Base-by-base conservation (phyloP, 306 rosid genomes). In the Urtica urens region DNA sequence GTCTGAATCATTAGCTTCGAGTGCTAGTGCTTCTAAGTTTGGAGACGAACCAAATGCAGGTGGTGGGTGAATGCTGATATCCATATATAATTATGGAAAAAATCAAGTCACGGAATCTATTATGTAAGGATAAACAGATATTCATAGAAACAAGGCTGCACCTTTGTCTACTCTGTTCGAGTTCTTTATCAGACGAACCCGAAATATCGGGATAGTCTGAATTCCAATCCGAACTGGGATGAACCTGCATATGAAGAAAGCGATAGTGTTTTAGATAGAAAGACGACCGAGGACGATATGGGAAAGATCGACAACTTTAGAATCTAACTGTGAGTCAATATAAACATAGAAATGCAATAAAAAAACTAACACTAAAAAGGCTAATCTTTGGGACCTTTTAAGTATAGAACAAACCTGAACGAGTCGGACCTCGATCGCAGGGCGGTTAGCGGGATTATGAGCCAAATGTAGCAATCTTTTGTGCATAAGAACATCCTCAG, bases 1-100 rank as follows among this genome's bases (percentile, higher is more conserved):
- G 56, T 72, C 68, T 50, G 66, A 47, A 8, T 63, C 57, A 52
- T 51, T 72, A 57, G 76, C 82, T 55, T 78, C 93, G 61, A 82
- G 96, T 54, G 86, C 87, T 43, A 86, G 79, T 49, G 94, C 99
- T 74, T 86, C 99, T 26, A 92, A 96, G 75, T 86, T 92, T 58
- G 94, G 94, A 56, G 94, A 92, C 51, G 99, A 92, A 38, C 99
- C 99, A 57, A 92, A 92, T 25, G 99, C 93, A 77, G 99, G 99
- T 44, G 96, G 96, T 53, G 99, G 99, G 64, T 75, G 96, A 50
- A 80, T 44, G 64, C 96, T 78, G 63, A 57, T 23, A 75, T 43
- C 51, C 40, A 63, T 57, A 67, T 44, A 18, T 56, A 64, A 34
- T 57, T 3, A 35, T n/a, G n/a, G n/a, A n/a, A n/a, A n/a, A n/a